Evolutionary conservation across 1,284 basidiomycete species (phyloP).

Genomic region (Dichomitus squalens): DNA sequence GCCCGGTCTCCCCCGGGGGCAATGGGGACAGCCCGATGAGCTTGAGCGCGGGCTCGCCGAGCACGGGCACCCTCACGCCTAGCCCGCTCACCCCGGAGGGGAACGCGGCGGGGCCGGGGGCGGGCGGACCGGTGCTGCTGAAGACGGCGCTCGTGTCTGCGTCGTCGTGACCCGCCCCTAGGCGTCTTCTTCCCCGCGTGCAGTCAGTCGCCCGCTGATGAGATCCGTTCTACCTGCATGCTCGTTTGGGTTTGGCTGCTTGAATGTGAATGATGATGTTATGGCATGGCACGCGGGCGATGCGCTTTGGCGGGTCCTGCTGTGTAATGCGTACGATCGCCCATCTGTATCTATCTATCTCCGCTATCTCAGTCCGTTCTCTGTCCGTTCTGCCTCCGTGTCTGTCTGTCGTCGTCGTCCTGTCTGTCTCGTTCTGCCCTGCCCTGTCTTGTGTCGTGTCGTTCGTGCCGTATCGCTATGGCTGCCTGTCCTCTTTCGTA

Average conservation of each 20-base stretch:
- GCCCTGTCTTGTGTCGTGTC: too few species aligned
- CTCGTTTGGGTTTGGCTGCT: background rate
- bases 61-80: conserved; percentile 20
- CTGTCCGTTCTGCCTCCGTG: background rate
- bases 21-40: conserved; percentile 14
- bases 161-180: conserved; percentile 10
- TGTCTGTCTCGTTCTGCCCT: background rate
- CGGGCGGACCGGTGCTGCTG: conserved; percentile 8
- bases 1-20: conserved; percentile 11
- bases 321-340: conserved; percentile 2
- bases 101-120: background rate
- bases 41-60: conserved; percentile 20
- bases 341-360: conserved; percentile 4
- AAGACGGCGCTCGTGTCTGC: conserved; percentile 18
- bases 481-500: background rate
- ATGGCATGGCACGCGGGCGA: background rate
- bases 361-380: too few species aligned
- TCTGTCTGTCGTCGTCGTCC: background rate
- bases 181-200: background rate
- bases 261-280: background rate
- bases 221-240: too few species aligned
- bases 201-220: too few species aligned
- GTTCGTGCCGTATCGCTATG: too few species aligned
- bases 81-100: conserved; percentile 26
- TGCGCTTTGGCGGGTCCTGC: background rate